A percentile compares a stretch with the other conserved stretches of the same genome.
Evolutionary conservation across 768 basidiomycete species (phyloP).

Genomic region (Psilocybe cubensis): DNA sequence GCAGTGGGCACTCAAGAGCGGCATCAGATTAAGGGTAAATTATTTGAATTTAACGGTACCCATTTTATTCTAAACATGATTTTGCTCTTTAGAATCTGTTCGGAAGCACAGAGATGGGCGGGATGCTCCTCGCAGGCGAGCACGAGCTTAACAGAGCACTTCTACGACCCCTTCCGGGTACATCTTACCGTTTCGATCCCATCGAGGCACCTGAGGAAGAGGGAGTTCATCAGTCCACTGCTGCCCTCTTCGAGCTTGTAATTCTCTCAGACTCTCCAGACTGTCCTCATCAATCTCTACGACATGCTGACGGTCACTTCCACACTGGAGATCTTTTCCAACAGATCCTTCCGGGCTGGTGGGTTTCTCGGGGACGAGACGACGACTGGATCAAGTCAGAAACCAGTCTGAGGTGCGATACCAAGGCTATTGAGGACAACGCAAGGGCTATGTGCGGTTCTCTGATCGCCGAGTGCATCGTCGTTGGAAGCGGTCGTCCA

Average conservation of each 20-base stretch:
- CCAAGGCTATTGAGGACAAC: slow-evolving; percentile 82
- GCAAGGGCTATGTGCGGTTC: slow-evolving; percentile 64
- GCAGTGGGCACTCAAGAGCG: slow-evolving; percentile 67
- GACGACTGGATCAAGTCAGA: slow-evolving; percentile 90
- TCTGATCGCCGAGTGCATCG: slow-evolving; percentile 74
- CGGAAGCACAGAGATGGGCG: slow-evolving; percentile 82
- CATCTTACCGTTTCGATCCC: slow-evolving; percentile 70
- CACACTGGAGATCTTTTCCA: slow-evolving; percentile 86
- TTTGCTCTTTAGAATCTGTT: slow-evolving; percentile 64
- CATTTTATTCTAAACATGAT: slow-evolving; percentile 20
- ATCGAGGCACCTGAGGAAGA: slow-evolving; percentile 44
- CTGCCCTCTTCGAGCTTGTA: slow-evolving; percentile 66
- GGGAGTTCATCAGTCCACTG: slow-evolving; percentile 55
- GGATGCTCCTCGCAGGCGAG: slow-evolving; percentile 68
- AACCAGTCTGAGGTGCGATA: slow-evolving; percentile 78
- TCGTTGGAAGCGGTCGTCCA: slow-evolving; percentile 76
- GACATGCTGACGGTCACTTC: slow-evolving; percentile 68
- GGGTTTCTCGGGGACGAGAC: slow-evolving; percentile 70
- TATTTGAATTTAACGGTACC: slow-evolving; percentile 19
- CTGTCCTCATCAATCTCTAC: slow-evolving; percentile 64
- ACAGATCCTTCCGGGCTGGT: slow-evolving; percentile 59
- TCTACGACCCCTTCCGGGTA: slow-evolving; percentile 62
- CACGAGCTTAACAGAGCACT: slow-evolving; percentile 52
- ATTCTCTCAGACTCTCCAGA: slow-evolving; percentile 70
- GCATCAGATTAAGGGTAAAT: slow-evolving; percentile 65